A percentile compares a stretch with the other conserved stretches of the same genome.
phyloP scores from a whole-genome alignment of 2,329 filamentous ascomycete genomes.

The Colletotrichum truncatum region DNA sequence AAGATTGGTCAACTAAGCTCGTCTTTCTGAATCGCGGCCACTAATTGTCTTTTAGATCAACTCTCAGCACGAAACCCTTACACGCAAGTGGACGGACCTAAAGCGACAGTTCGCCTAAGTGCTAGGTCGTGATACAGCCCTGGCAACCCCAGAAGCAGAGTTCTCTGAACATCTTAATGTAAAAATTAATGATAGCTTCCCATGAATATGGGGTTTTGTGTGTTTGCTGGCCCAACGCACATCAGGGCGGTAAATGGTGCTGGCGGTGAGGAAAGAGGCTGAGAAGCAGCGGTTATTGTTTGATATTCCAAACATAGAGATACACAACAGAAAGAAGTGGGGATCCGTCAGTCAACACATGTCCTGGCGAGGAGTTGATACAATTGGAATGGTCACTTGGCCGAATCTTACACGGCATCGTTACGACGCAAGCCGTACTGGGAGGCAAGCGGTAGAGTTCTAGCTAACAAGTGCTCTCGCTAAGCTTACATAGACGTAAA shows the following conservation, averaged over 20 bases:
- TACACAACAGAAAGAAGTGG: not conserved
- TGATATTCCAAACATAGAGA: conserved; percentile 21
- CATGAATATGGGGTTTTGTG: conserved; percentile 27
- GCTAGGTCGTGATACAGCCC: conserved; percentile 3
- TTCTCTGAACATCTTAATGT: conserved; percentile 30
- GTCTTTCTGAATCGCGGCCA: not conserved
- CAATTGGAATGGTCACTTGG: not conserved
- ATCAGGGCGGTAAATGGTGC: conserved; percentile 20
- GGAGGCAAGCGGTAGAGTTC: not conserved
- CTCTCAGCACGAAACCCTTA: conserved; percentile 75
- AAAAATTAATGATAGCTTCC: conserved; percentile 30
- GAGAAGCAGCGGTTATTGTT: not conserved
- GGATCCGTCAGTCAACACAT: not conserved
- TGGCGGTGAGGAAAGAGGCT: not conserved
- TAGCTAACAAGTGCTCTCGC: not conserved
- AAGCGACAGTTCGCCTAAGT: conserved; percentile 62
- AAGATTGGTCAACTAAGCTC: conserved; percentile 48
- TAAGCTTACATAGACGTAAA: not conserved
- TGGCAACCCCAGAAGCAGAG: conserved; percentile 26
- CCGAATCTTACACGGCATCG: not conserved
- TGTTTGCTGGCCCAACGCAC: conserved; percentile 30
- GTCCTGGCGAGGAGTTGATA: not conserved
- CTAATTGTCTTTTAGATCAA: conserved; percentile 64
- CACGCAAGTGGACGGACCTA: conserved; percentile 81
- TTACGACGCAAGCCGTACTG: not conserved